These are phyloP conservation scores for Fusarium nygamai DNA, from an alignment of 2,329 filamentous ascomycete genomes.

Conservation along the genomic window DNA sequence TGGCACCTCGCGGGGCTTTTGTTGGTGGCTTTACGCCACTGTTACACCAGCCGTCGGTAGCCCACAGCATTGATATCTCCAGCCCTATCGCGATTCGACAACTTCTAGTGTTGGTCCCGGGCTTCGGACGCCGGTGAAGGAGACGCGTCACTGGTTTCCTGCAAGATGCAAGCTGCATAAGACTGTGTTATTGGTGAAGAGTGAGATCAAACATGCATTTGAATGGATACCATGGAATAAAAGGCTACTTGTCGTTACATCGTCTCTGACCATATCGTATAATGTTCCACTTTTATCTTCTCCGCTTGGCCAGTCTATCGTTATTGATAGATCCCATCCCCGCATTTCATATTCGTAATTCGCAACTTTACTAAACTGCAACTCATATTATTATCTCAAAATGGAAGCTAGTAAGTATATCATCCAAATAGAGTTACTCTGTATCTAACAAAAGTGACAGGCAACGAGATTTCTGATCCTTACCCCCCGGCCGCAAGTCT, in stretches of 20 bases:
- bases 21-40: background rate
- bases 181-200: no score
- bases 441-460: background rate
- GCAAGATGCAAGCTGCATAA: background rate
- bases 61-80: background rate
- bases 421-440: accelerated
- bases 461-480: background rate
- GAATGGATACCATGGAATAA: background rate
- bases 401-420: background rate
- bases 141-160: background rate
- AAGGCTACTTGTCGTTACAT: background rate
- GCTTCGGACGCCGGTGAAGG: background rate
- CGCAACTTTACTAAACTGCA: accelerated
- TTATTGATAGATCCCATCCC: no score
- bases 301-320: accelerated
- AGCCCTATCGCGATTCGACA: background rate
- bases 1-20: background rate
- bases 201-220: background rate
- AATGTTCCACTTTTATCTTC: background rate
- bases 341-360: background rate
- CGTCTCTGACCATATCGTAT: background rate
- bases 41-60: background rate
- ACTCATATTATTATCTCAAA: accelerated
- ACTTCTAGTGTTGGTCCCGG: background rate
- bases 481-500: slow-evolving; percentile 6